These are phyloP conservation scores for Leishmania guyanensis DNA, from an alignment of 208 protist species.

Conservation along the genomic window DNA sequence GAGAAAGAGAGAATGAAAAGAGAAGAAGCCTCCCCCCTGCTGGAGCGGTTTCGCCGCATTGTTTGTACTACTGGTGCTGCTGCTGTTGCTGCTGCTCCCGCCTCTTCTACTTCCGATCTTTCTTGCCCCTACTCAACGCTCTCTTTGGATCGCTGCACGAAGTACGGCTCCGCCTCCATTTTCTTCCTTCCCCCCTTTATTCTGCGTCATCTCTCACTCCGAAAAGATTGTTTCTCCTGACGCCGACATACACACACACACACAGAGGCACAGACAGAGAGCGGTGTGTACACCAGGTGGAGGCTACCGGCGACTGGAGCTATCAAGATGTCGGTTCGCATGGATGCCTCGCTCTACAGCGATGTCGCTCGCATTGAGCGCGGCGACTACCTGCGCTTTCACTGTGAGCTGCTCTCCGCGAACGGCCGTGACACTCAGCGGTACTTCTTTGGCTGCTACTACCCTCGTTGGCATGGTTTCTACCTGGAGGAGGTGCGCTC, in stretches of 20 bases:
- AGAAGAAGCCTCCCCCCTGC: background rate
- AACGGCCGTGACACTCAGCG: slow-evolving; percentile 68
- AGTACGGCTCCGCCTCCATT: background rate
- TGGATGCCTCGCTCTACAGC: slow-evolving; percentile 84
- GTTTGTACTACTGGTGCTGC: background rate
- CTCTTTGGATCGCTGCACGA: too few species aligned
- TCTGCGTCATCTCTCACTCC: background rate
- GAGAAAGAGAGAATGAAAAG: background rate
- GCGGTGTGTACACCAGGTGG: background rate
- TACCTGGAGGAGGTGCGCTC: slow-evolving; percentile 91
- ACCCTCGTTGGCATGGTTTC: slow-evolving; percentile 88
- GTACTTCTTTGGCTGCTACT: slow-evolving; percentile 91
- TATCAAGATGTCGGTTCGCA: slow-evolving; percentile 64
- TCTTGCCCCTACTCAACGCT: background rate
- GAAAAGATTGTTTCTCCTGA: background rate
- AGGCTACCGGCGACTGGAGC: background rate
- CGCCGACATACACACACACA: background rate
- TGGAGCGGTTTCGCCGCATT: background rate
- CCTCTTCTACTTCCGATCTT: background rate
- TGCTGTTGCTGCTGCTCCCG: background rate
- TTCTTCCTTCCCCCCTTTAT: background rate
- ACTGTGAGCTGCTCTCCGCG: slow-evolving; percentile 79
- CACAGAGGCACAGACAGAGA: background rate
- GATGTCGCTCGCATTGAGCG: slow-evolving; percentile 80
- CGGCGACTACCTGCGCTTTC: slow-evolving; percentile 81